phyloP scores from a whole-genome alignment of 352 stramenopile species.

The Pythium aristosporum region DNA sequence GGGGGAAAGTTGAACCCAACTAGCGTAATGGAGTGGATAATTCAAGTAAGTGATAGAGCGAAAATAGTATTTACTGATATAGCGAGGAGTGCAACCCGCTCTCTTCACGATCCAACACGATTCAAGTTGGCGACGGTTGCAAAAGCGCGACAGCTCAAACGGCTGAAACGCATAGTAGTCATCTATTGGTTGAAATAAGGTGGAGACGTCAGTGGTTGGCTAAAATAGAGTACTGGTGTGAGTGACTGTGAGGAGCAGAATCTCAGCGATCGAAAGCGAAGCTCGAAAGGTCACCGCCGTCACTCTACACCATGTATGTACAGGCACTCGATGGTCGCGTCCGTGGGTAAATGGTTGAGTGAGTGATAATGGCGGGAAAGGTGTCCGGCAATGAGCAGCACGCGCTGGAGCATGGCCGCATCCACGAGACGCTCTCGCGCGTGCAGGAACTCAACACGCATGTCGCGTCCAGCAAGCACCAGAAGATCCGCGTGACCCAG shows the following conservation, averaged over 20 bases:
- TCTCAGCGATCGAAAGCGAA: conserved; percentile 8
- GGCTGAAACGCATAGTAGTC: neutral
- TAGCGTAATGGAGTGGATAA: neutral
- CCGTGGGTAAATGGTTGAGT: neutral
- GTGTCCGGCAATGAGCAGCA: neutral
- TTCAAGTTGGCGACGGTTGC: neutral
- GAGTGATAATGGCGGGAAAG: neutral
- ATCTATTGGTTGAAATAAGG: conserved; percentile 8
- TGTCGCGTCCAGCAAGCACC: conserved; percentile 35
- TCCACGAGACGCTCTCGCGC: conserved; percentile 37
- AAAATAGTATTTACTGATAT: neutral
- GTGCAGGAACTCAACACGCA: conserved; percentile 41
- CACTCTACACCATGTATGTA: neutral
- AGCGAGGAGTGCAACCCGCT: neutral
- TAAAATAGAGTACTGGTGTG: neutral
- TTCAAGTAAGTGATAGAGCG: neutral
- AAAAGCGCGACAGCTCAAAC: neutral
- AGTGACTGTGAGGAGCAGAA: neutral
- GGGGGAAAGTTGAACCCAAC: neutral
- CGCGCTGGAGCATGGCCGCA: conserved; percentile 24
- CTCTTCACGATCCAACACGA: neutral
- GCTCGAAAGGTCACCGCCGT: conserved; percentile 12
- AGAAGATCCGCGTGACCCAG: conserved; percentile 58
- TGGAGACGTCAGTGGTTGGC: too few relatives aligned
- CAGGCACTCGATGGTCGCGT: neutral